Conservation (phyloP, 176 grass and related monocot genomes). For the Oryza officinalis region DNA sequence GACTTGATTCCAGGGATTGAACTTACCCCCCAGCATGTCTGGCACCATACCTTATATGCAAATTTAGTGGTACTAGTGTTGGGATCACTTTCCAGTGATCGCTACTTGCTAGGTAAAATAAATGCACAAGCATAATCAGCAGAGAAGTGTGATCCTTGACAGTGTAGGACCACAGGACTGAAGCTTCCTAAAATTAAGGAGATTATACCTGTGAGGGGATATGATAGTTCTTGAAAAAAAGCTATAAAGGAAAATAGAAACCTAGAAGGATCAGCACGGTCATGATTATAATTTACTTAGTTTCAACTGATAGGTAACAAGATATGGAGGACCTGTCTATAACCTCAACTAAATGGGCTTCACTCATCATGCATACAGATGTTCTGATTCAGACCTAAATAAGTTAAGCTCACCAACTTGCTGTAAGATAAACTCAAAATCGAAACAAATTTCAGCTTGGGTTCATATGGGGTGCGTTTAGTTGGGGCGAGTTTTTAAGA, state of each 20-base stretch:
- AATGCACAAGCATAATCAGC: not conserved
- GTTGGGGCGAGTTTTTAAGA: no score
- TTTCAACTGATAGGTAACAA: not conserved
- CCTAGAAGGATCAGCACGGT: not conserved
- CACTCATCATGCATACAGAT: not conserved
- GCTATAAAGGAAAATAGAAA: not conserved
- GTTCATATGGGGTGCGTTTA: not conserved
- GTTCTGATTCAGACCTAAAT: slow-evolving; percentile 6
- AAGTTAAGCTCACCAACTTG: not conserved
- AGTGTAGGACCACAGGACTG: not conserved
- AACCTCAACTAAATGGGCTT: not conserved
- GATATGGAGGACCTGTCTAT: not conserved
- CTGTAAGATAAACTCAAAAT: slow-evolving; percentile 4
- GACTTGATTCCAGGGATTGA: not conserved
- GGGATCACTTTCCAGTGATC: not conserved
- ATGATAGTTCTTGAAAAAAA: not conserved
- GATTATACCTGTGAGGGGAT: not conserved
- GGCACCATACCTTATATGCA: not conserved
- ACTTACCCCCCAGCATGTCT: not conserved
- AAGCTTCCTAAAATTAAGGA: slow-evolving; percentile 2
- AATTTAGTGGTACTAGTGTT: not conserved
- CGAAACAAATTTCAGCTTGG: not conserved
- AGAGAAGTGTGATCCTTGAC: not conserved
- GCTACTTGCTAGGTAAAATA: not conserved
- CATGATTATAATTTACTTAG: not conserved